A percentile compares a stretch with the other conserved stretches of the same genome.
Conservation (phyloP, 139 green algal species). For the Desmodesmus armatus region DNA sequence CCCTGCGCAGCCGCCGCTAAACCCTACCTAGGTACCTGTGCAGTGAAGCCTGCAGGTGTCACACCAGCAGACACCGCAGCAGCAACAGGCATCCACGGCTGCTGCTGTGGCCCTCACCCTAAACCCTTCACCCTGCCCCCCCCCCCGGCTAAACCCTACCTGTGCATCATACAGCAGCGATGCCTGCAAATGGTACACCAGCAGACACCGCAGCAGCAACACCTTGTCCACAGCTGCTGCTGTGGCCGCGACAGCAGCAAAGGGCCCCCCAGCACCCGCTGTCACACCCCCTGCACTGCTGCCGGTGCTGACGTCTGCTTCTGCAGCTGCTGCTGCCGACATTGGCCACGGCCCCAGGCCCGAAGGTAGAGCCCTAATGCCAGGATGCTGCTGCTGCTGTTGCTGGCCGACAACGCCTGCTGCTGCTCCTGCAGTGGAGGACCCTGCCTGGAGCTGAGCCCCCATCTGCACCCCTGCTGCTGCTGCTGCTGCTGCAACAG, state of each 20-base stretch:
- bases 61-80: too few species aligned
- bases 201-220: constrained; percentile 55
- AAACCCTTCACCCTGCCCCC: neutral
- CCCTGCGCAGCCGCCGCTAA: neutral
- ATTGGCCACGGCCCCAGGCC: constrained; percentile 18
- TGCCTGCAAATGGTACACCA: constrained; percentile 66
- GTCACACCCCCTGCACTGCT: neutral
- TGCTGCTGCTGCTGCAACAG: constrained; percentile 23
- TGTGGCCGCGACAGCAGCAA: neutral
- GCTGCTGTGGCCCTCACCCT: neutral
- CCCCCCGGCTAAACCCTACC: neutral
- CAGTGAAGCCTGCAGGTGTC: neutral
- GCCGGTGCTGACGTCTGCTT: neutral
- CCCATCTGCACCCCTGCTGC: neutral
- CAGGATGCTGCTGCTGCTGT: neutral
- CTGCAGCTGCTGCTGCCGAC: neutral
- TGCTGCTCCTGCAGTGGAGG: constrained; percentile 19
- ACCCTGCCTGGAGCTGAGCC: neutral
- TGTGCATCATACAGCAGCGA: constrained; percentile 63
- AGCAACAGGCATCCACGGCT: neutral
- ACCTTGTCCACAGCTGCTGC: constrained; percentile 26
- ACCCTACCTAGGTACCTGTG: neutral
- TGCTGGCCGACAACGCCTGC: neutral
- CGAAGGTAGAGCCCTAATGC: neutral
- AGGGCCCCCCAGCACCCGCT: constrained; percentile 43